Evolutionary conservation across 768 basidiomycete genomes (phyloP).

Genomic region (Auriscalpium microsporum): DNA sequence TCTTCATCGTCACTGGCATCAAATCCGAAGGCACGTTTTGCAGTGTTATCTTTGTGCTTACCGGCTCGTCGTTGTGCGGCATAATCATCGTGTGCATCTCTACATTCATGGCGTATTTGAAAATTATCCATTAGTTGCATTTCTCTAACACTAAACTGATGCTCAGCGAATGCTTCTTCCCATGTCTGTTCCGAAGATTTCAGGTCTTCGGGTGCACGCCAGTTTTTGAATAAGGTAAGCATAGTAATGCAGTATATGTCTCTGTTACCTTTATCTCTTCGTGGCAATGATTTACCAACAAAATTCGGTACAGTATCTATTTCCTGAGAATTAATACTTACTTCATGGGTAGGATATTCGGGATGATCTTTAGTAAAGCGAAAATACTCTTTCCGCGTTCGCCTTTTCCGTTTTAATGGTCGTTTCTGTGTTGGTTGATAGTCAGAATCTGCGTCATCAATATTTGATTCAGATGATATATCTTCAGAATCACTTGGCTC

Average conservation of each 20-base stretch:
- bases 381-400: not conserved
- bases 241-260: constrained; percentile 14
- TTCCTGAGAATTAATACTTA: constrained; percentile 1
- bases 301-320: constrained; percentile 21
- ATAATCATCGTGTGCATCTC: constrained; percentile 29
- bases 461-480: not conserved
- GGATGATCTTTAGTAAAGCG: constrained; percentile 16
- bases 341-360: constrained; percentile 17
- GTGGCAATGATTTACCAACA: constrained; percentile 21
- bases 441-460: not conserved
- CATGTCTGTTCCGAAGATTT: constrained; percentile 13
- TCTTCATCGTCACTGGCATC: not conserved
- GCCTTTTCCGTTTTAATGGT: not conserved
- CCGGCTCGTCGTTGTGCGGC: constrained; percentile 11
- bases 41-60: not conserved
- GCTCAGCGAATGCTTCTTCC: constrained; percentile 15
- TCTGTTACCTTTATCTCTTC: constrained; percentile 17
- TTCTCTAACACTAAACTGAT: constrained; percentile 14
- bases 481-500: too few relatives aligned
- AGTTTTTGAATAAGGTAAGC: constrained; percentile 10
- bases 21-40: not conserved
- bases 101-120: constrained; percentile 28
- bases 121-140: constrained; percentile 23
- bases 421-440: not conserved
- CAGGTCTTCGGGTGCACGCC: constrained; percentile 2